Conservation (phyloP, 306 rosid species). For the Trifolium fragiferum region DNA sequence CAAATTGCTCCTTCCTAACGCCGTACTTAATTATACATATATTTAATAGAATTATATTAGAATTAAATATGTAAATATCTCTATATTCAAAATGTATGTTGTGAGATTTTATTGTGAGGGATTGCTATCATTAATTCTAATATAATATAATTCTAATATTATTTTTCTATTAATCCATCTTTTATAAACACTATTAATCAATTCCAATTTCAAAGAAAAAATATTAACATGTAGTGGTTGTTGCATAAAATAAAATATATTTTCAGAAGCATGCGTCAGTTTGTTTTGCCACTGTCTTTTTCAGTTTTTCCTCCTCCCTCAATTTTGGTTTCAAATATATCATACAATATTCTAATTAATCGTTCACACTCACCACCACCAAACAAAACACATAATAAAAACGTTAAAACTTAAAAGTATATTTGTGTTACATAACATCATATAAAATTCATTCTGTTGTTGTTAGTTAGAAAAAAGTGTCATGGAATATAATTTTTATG, state of each 20-base stretch:
- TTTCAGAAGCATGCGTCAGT: slow-evolving; percentile 1
- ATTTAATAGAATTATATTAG: no score
- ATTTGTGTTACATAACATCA: neutral
- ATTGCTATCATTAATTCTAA: no score
- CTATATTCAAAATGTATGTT: no score
- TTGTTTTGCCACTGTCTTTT: neutral
- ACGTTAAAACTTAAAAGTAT: neutral
- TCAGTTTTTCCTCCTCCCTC: slow-evolving; percentile 21
- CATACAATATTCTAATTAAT: neutral
- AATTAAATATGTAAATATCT: no score
- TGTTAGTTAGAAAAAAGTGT: neutral
- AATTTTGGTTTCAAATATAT: slow-evolving; percentile 28
- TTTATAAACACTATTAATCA: neutral
- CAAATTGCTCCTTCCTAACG: no score
- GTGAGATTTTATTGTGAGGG: no score
- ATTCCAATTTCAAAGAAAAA: neutral
- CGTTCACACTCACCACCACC: slow-evolving; percentile 27
- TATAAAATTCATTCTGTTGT: neutral
- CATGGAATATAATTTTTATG: neutral
- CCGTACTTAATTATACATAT: no score
- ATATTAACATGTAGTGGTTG: neutral
- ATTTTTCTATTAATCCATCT: no score
- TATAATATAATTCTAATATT: no score
- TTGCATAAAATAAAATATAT: slow-evolving; percentile 11
- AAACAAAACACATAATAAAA: neutral